phyloP scores from a whole-genome alignment of 2,329 filamentous ascomycete species.

The Sporothrix schenckii region DNA sequence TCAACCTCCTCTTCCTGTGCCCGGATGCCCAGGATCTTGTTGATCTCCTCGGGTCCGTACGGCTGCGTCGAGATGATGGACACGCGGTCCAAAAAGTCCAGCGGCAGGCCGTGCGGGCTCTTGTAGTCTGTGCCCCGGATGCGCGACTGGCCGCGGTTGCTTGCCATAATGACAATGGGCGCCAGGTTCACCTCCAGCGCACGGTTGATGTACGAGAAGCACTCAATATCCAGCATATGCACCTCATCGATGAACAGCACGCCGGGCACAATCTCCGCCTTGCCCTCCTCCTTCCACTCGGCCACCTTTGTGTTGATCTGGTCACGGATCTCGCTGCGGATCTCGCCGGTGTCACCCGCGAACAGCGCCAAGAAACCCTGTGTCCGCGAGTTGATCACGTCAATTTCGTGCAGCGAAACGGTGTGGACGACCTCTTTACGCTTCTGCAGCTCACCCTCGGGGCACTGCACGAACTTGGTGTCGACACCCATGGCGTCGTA shows the following conservation, averaged over 20 bases:
- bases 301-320: slow-evolving; percentile 99
- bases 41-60: slow-evolving; percentile 82
- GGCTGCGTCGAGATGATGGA: slow-evolving; percentile 93
- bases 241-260: slow-evolving; percentile 99
- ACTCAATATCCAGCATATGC: slow-evolving; percentile 99
- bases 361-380: slow-evolving; percentile 97
- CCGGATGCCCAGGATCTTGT: slow-evolving; percentile 87
- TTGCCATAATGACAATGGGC: slow-evolving; percentile 98
- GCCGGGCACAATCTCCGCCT: slow-evolving; percentile 95
- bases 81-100: slow-evolving; percentile 94
- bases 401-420: slow-evolving; percentile 95
- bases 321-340: slow-evolving; percentile 92
- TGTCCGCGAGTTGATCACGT: slow-evolving; percentile 98
- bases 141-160: slow-evolving; percentile 87
- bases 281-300: slow-evolving; percentile 99
- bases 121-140: slow-evolving; percentile 93
- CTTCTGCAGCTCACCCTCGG: slow-evolving; percentile 95
- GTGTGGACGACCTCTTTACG: slow-evolving; percentile 97
- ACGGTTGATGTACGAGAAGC: slow-evolving; percentile 97
- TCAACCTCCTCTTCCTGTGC: slow-evolving; percentile 97
- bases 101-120: slow-evolving; percentile 88
- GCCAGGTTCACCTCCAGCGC: slow-evolving; percentile 93
- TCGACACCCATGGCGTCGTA: slow-evolving; percentile 99
- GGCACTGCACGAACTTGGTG: slow-evolving; percentile 96
- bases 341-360: slow-evolving; percentile 97